Percentiles rank a stretch among this genome's conserved stretches.
These are phyloP conservation scores for Ceratocystis harringtonii DNA, from an alignment of 2,329 filamentous ascomycete species.

Conservation along the genomic window DNA sequence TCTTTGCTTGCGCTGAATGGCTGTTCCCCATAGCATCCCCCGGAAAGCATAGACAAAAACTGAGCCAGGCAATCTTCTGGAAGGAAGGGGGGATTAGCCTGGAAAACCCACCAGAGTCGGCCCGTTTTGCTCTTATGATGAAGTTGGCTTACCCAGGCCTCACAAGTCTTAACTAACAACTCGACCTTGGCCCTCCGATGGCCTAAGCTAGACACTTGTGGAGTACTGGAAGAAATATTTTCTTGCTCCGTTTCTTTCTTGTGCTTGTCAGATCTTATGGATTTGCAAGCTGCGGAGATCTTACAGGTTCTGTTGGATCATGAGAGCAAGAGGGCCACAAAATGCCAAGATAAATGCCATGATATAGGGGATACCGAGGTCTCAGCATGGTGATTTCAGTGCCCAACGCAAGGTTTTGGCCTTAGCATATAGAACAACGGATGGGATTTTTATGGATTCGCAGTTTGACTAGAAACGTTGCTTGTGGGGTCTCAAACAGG, in stretches of 20 bases:
- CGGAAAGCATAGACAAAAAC: not conserved
- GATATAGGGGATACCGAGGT: too few relatives aligned
- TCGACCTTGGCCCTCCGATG: not conserved
- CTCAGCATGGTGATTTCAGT: too few relatives aligned
- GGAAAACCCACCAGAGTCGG: not conserved
- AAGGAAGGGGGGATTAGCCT: not conserved
- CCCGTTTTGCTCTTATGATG: not conserved
- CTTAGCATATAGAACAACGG: too few relatives aligned
- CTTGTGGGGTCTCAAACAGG: too few relatives aligned
- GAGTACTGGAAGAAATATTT: not conserved
- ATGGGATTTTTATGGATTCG: too few relatives aligned
- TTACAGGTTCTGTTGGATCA: too few relatives aligned
- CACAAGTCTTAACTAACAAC: not conserved
- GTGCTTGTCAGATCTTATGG: not conserved
- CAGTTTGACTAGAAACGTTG: too few relatives aligned
- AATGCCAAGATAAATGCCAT: too few relatives aligned
- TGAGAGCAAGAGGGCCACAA: too few relatives aligned
- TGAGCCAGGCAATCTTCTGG: not conserved
- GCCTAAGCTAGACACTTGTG: not conserved
- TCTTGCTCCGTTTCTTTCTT: not conserved
- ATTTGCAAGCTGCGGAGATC: too few relatives aligned
- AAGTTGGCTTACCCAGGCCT: not conserved
- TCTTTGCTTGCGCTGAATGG: not conserved
- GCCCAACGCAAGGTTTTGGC: too few relatives aligned
- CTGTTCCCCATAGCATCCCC: not conserved